Conservation (phyloP, 2,329 filamentous ascomycete species). For the Aspergillus intermedius region DNA sequence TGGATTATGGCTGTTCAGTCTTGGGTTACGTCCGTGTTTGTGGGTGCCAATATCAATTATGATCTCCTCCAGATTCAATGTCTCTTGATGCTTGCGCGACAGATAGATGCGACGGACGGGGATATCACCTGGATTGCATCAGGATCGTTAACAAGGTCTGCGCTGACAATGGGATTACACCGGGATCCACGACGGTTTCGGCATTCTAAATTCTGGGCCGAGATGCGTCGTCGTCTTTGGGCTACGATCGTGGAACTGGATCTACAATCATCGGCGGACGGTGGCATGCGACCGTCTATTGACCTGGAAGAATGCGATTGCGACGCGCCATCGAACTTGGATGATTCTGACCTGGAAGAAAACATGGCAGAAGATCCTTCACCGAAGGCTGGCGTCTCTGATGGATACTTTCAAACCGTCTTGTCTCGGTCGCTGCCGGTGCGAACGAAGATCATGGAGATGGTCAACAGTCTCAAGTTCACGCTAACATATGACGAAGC, state of each 20-base stretch:
- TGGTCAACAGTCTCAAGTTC: conserved; percentile 25
- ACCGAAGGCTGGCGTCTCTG: conserved; percentile 13
- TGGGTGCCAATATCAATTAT: conserved; percentile 24
- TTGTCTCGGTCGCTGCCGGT: conserved; percentile 23
- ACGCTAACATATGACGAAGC: conserved; percentile 28
- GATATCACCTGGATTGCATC: conserved; percentile 32
- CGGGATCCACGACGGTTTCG: conserved; percentile 30
- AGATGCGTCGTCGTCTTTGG: conserved; percentile 43
- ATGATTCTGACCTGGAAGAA: conserved; percentile 28
- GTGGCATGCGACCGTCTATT: conserved; percentile 28
- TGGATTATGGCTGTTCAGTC: conserved; percentile 32
- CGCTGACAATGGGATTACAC: conserved; percentile 39
- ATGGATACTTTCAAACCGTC: conserved; percentile 23
- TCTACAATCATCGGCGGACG: conserved; percentile 30
- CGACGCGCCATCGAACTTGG: conserved; percentile 31
- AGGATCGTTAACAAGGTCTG: conserved; percentile 35
- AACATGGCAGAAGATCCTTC: conserved; percentile 15
- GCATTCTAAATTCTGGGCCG: conserved; percentile 33
- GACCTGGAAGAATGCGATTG: conserved; percentile 33
- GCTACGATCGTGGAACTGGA: conserved; percentile 39
- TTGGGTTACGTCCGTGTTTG: conserved; percentile 26
- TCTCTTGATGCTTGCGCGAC: conserved; percentile 29
- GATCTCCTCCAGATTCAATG: conserved; percentile 28
- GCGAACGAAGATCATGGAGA: conserved; percentile 24
- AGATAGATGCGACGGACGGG: conserved; percentile 23